Conservation (phyloP, 768 basidiomycete species). For the Phaeotremella fagi region DNA sequence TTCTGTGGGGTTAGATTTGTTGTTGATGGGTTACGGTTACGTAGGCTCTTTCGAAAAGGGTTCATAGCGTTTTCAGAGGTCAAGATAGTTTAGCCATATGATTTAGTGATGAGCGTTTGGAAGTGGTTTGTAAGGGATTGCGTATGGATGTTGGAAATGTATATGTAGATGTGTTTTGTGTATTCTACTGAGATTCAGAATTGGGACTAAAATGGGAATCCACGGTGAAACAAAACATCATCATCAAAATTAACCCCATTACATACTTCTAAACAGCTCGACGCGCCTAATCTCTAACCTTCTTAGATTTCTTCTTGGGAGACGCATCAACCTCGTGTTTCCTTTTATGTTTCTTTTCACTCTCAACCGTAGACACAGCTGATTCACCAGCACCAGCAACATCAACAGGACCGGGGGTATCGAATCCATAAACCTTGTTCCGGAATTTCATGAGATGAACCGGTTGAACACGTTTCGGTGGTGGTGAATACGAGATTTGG, state of each 20-base stretch:
- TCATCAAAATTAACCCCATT: too few species aligned
- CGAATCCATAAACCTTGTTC: slow-evolving; percentile 39
- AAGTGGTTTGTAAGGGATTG: background rate
- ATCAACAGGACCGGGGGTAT: slow-evolving; percentile 23
- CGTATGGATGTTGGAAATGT: background rate
- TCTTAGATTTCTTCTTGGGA: slow-evolving; percentile 26
- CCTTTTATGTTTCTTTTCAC: slow-evolving; percentile 13
- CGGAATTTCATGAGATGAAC: slow-evolving; percentile 43
- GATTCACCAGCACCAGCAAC: background rate
- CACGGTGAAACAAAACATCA: too few species aligned
- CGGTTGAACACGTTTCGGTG: slow-evolving; percentile 35
- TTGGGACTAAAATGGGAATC: too few species aligned
- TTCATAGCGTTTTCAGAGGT: slow-evolving; percentile 32
- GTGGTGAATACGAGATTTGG: slow-evolving; percentile 1
- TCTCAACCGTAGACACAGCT: background rate
- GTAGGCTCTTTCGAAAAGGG: slow-evolving; percentile 32
- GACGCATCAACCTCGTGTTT: slow-evolving; percentile 9
- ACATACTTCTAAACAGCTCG: too few species aligned
- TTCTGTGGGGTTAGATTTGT: background rate
- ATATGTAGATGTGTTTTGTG: too few species aligned
- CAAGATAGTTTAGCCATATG: slow-evolving; percentile 38
- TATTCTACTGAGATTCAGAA: too few species aligned
- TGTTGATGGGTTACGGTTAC: background rate
- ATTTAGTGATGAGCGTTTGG: too few species aligned
- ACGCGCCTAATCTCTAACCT: too few species aligned